Evolutionary conservation across 257 asterid species (phyloP).

Genomic region (Cruciata laevipes): DNA sequence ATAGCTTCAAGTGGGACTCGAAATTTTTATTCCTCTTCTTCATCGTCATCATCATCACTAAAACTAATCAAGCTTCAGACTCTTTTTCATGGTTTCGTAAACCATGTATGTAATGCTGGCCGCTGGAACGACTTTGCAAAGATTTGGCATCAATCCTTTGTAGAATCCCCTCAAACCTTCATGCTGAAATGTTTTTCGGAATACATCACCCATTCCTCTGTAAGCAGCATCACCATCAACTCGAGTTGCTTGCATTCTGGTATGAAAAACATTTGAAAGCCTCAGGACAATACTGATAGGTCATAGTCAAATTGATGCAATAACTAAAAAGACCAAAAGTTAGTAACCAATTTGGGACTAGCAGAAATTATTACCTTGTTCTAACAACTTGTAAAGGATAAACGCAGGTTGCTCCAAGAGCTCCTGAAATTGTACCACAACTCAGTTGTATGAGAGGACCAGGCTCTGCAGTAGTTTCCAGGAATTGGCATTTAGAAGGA

Average conservation of each 20-base stretch:
- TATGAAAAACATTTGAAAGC: background rate
- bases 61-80: conserved; percentile 55
- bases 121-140: conserved; percentile 87
- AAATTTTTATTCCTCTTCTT: conserved; percentile 27
- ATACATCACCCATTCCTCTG: conserved; percentile 65
- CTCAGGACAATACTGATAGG: background rate
- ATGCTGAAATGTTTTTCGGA: conserved; percentile 48
- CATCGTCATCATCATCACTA: conserved; percentile 28
- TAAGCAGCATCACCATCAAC: conserved; percentile 27
- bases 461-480: conserved; percentile 60
- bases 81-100: conserved; percentile 93
- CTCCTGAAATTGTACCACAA: conserved; percentile 92
- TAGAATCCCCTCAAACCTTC: conserved; percentile 91
- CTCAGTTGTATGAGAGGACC: conserved; percentile 87
- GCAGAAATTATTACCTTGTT: conserved; percentile 57
- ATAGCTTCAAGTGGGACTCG: conserved; percentile 25
- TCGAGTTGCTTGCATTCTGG: conserved; percentile 94
- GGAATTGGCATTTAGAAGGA: conserved; percentile 5
- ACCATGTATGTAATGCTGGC: conserved; percentile 94
- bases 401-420: conserved; percentile 93
- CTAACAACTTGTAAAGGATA: conserved; percentile 95
- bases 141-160: conserved; percentile 91
- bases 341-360: conserved; percentile 2
- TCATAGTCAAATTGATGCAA: background rate
- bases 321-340: background rate